A percentile compares a stretch with the other conserved stretches of the same genome.
Evolutionary conservation across 176 grass and related monocot genomes (phyloP).

Genomic region (Cenchrus fungigraminus): DNA sequence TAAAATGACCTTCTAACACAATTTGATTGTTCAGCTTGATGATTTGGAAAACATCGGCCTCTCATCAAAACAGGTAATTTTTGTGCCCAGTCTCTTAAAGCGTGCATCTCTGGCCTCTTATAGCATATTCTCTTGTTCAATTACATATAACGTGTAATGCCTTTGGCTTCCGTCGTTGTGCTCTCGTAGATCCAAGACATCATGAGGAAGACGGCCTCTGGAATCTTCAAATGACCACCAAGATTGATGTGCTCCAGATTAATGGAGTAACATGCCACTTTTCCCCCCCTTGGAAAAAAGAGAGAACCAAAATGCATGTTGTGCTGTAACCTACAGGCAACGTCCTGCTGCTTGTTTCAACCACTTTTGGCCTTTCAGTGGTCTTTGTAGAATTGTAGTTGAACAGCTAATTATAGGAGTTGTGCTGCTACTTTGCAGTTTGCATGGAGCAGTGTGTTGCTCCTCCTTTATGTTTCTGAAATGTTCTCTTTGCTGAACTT

Average conservation of each 20-base stretch:
- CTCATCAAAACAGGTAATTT: slow-evolving; percentile 78
- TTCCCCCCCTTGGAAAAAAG: neutral
- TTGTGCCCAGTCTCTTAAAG: neutral
- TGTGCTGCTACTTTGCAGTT: slow-evolving; percentile 11
- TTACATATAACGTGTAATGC: neutral
- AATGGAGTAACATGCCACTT: neutral
- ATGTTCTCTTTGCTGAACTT: neutral
- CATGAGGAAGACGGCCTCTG: slow-evolving; percentile 56
- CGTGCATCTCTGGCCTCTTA: neutral
- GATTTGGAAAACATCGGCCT: slow-evolving; percentile 91
- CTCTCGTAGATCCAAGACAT: slow-evolving; percentile 61
- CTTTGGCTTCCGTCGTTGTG: neutral
- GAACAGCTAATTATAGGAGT: slow-evolving; percentile 7
- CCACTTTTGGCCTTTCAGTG: neutral
- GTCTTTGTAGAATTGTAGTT: slow-evolving; percentile 12
- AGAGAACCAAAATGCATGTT: slow-evolving; percentile 7
- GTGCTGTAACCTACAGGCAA: neutral
- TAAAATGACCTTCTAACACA: slow-evolving; percentile 28
- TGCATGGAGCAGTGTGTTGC: slow-evolving; percentile 1
- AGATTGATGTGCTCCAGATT: neutral
- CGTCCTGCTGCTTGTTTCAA: slow-evolving; percentile 9
- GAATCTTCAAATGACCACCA: slow-evolving; percentile 60
- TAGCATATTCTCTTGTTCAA: neutral
- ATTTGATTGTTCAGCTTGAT: slow-evolving; percentile 58
- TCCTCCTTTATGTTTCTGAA: neutral